Evolutionary conservation across 1,139 yeast genomes (phyloP).

Genomic region (Pichia terricola): DNA sequence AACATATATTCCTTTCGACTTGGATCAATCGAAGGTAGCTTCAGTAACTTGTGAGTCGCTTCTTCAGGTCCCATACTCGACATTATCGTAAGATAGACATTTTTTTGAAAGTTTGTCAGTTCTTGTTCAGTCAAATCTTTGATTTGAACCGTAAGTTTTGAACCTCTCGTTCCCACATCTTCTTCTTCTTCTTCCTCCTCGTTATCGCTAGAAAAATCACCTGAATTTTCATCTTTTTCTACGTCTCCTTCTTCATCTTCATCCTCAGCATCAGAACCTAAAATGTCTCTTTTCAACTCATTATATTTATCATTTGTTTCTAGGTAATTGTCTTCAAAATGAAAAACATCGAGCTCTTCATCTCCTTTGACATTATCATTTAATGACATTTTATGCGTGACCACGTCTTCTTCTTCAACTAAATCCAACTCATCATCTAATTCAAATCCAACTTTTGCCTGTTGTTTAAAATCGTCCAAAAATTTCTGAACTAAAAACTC

Average conservation of each 20-base stretch:
- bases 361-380: slow-evolving; percentile 41
- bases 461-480: slow-evolving; percentile 41
- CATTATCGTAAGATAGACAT: slow-evolving; percentile 74
- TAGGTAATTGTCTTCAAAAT: slow-evolving; percentile 43
- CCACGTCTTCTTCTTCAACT: slow-evolving; percentile 56
- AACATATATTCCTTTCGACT: slow-evolving; percentile 33
- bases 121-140: slow-evolving; percentile 67
- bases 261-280: slow-evolving; percentile 35
- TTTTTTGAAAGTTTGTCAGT: slow-evolving; percentile 55
- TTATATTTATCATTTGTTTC: slow-evolving; percentile 39
- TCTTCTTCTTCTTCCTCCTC: slow-evolving; percentile 29
- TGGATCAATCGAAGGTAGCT: slow-evolving; percentile 33
- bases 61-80: slow-evolving; percentile 93
- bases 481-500: slow-evolving; percentile 44
- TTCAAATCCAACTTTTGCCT: slow-evolving; percentile 28
- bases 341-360: slow-evolving; percentile 42
- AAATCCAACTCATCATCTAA: slow-evolving; percentile 42
- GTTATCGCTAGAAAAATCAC: slow-evolving; percentile 2
- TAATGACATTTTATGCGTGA: slow-evolving; percentile 50
- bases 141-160: slow-evolving; percentile 24
- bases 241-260: slow-evolving; percentile 19
- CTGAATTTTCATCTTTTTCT: slow-evolving; percentile 22
- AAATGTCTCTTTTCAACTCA: slow-evolving; percentile 31
- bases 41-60: slow-evolving; percentile 76
- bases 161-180: slow-evolving; percentile 10